Evolutionary conservation across 306 rosid species (phyloP).

Genomic region (Calophaca sinica): DNA sequence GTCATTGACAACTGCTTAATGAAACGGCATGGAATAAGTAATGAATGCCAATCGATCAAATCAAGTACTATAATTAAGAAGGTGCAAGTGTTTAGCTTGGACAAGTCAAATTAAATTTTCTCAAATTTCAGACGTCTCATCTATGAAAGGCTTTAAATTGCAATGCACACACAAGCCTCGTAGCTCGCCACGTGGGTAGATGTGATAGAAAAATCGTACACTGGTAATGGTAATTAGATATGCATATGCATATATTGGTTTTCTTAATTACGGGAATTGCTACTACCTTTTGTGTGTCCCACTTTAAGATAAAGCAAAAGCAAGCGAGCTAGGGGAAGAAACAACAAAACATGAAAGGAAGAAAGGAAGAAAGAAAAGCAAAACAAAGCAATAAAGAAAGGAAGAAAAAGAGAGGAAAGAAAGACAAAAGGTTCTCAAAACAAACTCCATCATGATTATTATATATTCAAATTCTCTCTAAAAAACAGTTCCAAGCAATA

Average conservation of each 20-base stretch:
- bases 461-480: constrained; percentile 68
- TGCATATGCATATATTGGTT: constrained; percentile 46
- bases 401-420: constrained; percentile 40
- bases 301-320: constrained; percentile 95
- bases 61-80: too few relatives aligned
- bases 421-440: constrained; percentile 62
- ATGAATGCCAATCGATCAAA: constrained; percentile 28
- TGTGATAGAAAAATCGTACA: constrained; percentile 50
- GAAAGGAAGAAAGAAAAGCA: constrained; percentile 52
- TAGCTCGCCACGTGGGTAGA: constrained; percentile 50
- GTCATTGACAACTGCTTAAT: too few relatives aligned
- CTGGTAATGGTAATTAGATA: constrained; percentile 37
- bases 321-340: constrained; percentile 49
- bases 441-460: constrained; percentile 81
- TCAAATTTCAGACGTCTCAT: constrained; percentile 40
- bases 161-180: background rate
- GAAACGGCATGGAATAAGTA: background rate
- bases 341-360: constrained; percentile 49
- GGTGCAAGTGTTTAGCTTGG: constrained; percentile 37
- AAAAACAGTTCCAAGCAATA: constrained; percentile 47
- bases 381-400: constrained; percentile 56
- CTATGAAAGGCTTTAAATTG: constrained; percentile 11
- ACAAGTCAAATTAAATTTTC: constrained; percentile 43
- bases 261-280: constrained; percentile 70
- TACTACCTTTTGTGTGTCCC: constrained; percentile 75